Evolutionary conservation across 2,329 filamentous ascomycete genomes (phyloP).

Genomic region (Botrytis paeoniae): DNA sequence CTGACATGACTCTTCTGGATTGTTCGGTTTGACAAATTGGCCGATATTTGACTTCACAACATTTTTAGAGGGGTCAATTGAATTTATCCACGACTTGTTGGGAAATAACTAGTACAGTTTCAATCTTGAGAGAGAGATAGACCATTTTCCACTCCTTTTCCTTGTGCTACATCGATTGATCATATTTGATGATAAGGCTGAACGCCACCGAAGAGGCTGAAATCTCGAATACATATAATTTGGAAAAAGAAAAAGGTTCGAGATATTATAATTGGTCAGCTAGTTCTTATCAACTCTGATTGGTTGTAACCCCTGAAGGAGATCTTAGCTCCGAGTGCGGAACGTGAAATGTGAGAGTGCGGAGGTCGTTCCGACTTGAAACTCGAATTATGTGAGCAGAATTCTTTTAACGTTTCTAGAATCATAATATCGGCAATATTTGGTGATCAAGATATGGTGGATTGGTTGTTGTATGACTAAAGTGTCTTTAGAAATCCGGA

Average conservation of each 20-base stretch:
- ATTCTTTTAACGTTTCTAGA: neutral
- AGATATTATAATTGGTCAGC: neutral
- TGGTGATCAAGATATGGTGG: neutral
- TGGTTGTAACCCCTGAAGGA: neutral
- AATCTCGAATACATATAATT: neutral
- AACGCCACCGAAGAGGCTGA: neutral
- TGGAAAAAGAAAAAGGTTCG: neutral
- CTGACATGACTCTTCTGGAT: conserved; percentile 8
- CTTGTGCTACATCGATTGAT: neutral
- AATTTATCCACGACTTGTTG: neutral
- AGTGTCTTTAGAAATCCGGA: neutral
- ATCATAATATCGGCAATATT: neutral
- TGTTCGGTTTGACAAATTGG: conserved; percentile 7
- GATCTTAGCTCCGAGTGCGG: neutral
- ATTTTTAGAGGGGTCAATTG: neutral
- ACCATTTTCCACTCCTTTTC: neutral
- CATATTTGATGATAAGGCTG: neutral
- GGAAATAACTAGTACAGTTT: neutral
- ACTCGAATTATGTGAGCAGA: neutral
- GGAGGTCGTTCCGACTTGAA: neutral
- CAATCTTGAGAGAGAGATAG: neutral
- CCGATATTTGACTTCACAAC: neutral
- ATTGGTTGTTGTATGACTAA: neutral
- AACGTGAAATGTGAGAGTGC: neutral
- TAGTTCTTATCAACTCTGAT: neutral